Evolutionary conservation across 176 grass and related monocot genomes (phyloP).

Genomic region (Neostapfia colusana): DNA sequence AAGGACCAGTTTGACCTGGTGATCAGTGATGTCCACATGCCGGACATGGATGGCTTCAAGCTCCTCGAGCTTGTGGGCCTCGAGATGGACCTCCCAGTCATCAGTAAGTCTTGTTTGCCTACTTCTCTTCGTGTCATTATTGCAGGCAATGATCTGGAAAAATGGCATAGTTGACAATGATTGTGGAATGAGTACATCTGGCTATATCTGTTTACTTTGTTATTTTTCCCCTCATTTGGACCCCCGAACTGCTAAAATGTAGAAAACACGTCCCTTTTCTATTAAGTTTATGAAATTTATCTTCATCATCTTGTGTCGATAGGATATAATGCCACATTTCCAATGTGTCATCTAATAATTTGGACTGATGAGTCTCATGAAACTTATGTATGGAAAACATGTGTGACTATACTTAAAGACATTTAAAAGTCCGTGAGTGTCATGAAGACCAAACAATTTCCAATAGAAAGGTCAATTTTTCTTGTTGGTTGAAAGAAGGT

Average conservation of each 20-base stretch:
- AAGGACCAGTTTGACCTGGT: slow-evolving; percentile 81
- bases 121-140: neutral
- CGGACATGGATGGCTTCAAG: slow-evolving; percentile 93
- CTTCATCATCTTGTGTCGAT: neutral
- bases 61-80: slow-evolving; percentile 82
- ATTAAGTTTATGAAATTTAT: neutral
- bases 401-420: slow-evolving; percentile 2
- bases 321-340: neutral
- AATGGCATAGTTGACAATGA: slow-evolving; percentile 5
- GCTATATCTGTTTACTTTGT: slow-evolving; percentile 9
- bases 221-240: neutral
- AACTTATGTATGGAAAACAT: neutral
- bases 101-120: slow-evolving; percentile 55
- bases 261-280: neutral
- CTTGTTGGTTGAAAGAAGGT: neutral
- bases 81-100: slow-evolving; percentile 93
- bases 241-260: neutral
- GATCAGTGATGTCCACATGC: slow-evolving; percentile 94
- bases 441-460: slow-evolving; percentile 32
- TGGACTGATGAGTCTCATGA: neutral
- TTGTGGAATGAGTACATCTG: slow-evolving; percentile 32
- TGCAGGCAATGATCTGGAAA: slow-evolving; percentile 8
- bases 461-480: slow-evolving; percentile 19
- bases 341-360: neutral
- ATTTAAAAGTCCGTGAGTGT: neutral